phyloP scores from a whole-genome alignment of 2,329 filamentous ascomycete species.

The Lasiodiplodia theobromae region DNA sequence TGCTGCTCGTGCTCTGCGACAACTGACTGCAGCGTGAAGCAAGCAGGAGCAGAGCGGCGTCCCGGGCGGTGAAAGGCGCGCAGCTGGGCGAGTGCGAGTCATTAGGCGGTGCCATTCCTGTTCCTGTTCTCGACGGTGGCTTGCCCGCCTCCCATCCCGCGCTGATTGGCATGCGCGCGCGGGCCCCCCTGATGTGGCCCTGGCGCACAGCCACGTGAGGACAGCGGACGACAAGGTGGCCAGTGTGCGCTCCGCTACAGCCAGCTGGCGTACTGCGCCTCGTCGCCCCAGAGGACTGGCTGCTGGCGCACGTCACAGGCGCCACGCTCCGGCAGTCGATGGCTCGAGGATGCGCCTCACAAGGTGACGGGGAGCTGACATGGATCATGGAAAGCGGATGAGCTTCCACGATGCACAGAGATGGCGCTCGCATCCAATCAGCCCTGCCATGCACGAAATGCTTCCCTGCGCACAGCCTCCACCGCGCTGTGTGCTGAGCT shows the following conservation, averaged over 20 bases:
- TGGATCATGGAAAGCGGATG: conserved; percentile 23
- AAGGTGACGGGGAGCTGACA: background rate
- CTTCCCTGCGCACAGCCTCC: conserved; percentile 26
- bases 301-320: conserved; percentile 15
- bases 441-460: conserved; percentile 21
- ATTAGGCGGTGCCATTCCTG: background rate
- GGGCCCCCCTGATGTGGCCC: conserved; percentile 2
- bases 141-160: conserved; percentile 1
- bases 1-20: conserved; percentile 6
- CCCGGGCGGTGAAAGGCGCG: conserved; percentile 20
- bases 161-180: conserved; percentile 9
- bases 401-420: conserved; percentile 19
- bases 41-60: conserved; percentile 10
- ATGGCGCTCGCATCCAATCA: conserved; percentile 10
- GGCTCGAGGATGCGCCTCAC: conserved; percentile 14
- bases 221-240: background rate
- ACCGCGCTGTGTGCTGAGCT: conserved; percentile 20
- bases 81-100: conserved; percentile 8
- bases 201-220: conserved; percentile 20
- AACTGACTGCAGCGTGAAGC: background rate
- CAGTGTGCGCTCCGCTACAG: too few species aligned
- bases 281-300: conserved; percentile 11
- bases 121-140: conserved; percentile 7
- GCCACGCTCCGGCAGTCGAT: conserved; percentile 9
- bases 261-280: conserved; percentile 1